Evolutionary conservation across 2,329 filamentous ascomycete species (phyloP).

Genomic region (Cryphonectria nitschkei): DNA sequence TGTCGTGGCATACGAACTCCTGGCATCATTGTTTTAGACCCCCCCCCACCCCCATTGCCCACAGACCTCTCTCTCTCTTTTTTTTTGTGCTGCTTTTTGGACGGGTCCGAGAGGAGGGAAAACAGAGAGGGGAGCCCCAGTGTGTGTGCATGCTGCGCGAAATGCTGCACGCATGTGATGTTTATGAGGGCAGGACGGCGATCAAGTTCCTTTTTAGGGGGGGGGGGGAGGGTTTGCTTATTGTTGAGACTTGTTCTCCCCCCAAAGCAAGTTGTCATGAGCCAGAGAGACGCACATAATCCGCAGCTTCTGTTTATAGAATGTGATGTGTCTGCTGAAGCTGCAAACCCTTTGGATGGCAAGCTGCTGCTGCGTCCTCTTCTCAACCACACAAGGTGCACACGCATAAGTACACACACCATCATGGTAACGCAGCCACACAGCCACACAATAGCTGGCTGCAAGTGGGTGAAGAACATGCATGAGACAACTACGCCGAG

Average conservation of each 20-base stretch:
- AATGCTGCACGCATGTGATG: background rate
- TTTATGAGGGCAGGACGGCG: background rate
- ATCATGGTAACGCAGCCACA: background rate
- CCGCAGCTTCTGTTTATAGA: background rate
- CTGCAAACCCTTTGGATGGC: background rate
- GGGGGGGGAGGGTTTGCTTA: too few species aligned
- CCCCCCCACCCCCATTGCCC: background rate
- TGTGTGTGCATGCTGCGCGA: background rate
- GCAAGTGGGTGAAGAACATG: background rate
- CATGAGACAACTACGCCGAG: background rate
- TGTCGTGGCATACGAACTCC: conserved; percentile 1
- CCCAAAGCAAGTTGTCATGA: background rate
- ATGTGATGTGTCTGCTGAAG: background rate
- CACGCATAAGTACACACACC: background rate
- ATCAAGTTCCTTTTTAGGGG: background rate
- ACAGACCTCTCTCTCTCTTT: too few species aligned
- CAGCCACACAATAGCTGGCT: background rate
- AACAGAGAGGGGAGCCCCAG: too few species aligned
- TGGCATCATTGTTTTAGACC: background rate
- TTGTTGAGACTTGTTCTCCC: background rate
- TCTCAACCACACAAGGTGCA: background rate
- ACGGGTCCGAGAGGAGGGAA: background rate
- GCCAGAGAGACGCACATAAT: background rate
- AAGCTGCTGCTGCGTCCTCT: background rate
- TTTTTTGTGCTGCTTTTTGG: background rate